Evolutionary conservation across 441 rosid genomes (phyloP).

Genomic region (Syzygium syzygioides): DNA sequence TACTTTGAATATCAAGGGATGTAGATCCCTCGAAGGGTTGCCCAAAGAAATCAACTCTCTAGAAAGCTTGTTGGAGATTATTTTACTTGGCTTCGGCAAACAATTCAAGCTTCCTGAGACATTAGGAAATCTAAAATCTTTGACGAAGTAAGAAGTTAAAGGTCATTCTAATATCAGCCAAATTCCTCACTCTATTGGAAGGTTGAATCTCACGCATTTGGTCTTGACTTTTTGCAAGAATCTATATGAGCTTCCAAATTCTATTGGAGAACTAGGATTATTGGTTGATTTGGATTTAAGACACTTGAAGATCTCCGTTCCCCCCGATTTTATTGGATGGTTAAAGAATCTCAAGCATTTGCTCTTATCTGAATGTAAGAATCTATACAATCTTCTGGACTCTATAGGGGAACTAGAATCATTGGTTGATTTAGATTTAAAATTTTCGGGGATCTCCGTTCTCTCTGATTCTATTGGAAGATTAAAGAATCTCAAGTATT

Average conservation of each 20-base stretch:
- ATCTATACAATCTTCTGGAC: no score
- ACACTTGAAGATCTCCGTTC: accelerated
- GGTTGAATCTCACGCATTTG: no score
- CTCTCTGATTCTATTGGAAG: no score
- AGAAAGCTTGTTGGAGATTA: not conserved
- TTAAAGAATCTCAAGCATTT: no score
- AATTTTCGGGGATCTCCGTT: accelerated
- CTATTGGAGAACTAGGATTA: no score
- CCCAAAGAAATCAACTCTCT: not conserved
- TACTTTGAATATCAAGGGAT: accelerated
- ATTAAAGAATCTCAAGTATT: no score
- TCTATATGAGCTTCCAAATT: no score
- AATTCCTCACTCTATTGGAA: not conserved
- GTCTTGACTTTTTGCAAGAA: accelerated
- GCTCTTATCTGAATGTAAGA: accelerated
- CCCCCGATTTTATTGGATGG: no score
- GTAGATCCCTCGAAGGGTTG: accelerated
- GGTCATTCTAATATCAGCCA: no score
- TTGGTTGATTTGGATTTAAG: no score
- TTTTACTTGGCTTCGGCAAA: accelerated
- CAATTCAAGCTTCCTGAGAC: accelerated
- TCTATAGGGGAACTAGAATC: no score
- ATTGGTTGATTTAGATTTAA: no score
- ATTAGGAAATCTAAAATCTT: not conserved
- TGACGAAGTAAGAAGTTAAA: accelerated